Base-by-base conservation (phyloP, 306 rosid species). In the Macrotyloma uniflorum region DNA sequence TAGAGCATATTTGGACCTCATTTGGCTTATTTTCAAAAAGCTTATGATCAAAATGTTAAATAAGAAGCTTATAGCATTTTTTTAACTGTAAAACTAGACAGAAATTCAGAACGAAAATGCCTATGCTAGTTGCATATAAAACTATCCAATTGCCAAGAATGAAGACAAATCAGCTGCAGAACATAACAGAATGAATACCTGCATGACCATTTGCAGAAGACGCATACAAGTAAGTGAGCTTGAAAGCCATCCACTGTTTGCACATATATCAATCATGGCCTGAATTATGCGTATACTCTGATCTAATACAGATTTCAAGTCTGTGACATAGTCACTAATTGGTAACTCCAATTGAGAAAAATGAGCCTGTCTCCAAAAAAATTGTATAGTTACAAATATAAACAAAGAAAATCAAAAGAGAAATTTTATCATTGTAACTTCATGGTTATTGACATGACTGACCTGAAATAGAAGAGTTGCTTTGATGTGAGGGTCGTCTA, bases 201-300 rank as follows among this genome's bases (percentile, higher is more conserved):
- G 96, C 89, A 94, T 88, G 89, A 94, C 86, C 98, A 94, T 94
- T 90, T 94, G 98, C 86, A 95, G 78, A 75, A 95, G 96, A 83
- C 86, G 97, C 97, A 95, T 95, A 87, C 98, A 95, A 28, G 92
- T 88, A 36, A 92, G 78, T 47, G 97, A 83, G 87, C 98, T 95
- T 32, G 92, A 88, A 66, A 95, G 93, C 98, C 98, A 95, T 69
- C 98, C 98, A 26, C 97, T 92, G 77, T 95, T 95, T 67, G 98
- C 95, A 77, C 98, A 92, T 78, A 95, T 91, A 84, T 95, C 98
- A 82, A 92, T 95, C 98, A 95, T 92, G 75, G 98, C 98, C 93
- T 95, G 98, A 77, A 91, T 95, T 70, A 95, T 79, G 9, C 98
- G 95, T 72, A 95, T 95, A 77, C 98, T 95, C 84, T 95, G 98